Conservation (phyloP, 805 yeast genomes). For the Hanseniaspora mollemarum region DNA sequence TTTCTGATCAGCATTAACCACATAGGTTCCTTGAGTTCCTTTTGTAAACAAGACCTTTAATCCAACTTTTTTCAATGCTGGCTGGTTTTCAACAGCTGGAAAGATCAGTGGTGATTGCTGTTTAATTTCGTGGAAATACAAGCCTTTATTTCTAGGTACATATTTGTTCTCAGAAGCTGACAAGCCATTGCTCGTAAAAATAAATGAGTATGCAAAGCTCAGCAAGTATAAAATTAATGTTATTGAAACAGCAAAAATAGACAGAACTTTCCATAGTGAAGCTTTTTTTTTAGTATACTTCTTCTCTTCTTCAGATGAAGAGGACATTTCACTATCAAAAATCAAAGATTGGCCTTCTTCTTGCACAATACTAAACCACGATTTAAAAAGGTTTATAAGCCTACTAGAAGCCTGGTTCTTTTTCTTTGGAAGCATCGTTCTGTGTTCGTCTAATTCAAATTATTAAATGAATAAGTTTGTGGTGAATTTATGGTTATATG, state of each 20-base stretch:
- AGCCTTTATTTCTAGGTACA: conserved; percentile 34
- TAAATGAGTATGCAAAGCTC: background rate
- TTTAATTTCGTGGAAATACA: conserved; percentile 36
- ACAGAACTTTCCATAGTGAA: conserved; percentile 3
- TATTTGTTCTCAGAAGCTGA: conserved; percentile 2
- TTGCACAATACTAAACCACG: conserved; percentile 7
- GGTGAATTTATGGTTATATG: no score
- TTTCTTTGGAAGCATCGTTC: background rate
- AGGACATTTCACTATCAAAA: conserved; percentile 14
- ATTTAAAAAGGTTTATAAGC: background rate
- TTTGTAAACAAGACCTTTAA: conserved; percentile 41
- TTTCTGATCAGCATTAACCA: conserved; percentile 32
- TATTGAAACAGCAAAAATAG: background rate
- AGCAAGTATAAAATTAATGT: background rate
- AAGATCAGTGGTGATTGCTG: conserved; percentile 47
- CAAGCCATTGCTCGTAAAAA: background rate
- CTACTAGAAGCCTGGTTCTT: background rate
- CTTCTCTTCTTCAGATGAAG: background rate
- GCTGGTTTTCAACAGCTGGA: conserved; percentile 67
- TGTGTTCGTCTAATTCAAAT: no score
- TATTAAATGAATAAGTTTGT: no score
- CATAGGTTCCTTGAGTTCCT: conserved; percentile 32
- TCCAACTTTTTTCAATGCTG: conserved; percentile 46
- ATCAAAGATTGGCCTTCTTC: conserved; percentile 5
- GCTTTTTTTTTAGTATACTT: conserved; percentile 7